Conservation (phyloP, 768 basidiomycete species). For the Suillus sp. region DNA sequence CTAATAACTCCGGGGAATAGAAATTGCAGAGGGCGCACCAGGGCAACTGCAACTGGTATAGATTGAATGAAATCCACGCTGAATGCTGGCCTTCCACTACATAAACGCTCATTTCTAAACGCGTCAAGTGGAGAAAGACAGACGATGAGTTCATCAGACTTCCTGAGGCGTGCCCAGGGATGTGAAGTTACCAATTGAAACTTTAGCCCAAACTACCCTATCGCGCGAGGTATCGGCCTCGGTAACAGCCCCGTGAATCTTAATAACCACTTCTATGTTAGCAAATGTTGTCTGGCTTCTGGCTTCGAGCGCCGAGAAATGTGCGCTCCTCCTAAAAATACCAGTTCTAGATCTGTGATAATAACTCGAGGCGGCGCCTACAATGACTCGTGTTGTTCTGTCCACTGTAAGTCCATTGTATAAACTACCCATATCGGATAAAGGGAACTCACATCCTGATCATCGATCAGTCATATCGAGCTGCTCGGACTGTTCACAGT, state of each 20-base stretch:
- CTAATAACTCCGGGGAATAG: not conserved
- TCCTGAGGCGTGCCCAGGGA: constrained; percentile 1
- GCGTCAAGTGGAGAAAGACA: not conserved
- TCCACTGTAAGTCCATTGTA: not conserved
- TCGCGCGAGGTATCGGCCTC: too few relatives aligned
- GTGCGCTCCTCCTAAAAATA: not conserved
- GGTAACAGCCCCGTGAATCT: not conserved
- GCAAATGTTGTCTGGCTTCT: not conserved
- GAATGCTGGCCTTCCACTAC: not conserved
- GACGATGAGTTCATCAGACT: not conserved
- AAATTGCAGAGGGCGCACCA: not conserved
- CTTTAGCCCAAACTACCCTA: not conserved
- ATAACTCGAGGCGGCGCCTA: constrained; percentile 5
- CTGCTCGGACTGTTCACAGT: not conserved
- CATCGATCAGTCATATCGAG: not conserved
- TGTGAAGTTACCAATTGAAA: not conserved
- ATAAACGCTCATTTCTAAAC: not conserved
- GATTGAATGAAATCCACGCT: not conserved
- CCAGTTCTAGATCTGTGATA: too few relatives aligned
- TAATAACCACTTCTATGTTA: not conserved
- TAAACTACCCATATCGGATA: not conserved
- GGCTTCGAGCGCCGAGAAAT: not conserved
- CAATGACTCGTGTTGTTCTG: not conserved
- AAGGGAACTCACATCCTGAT: not conserved
- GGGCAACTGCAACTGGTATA: not conserved